Evolutionary conservation across 257 asterid species (phyloP).

Genomic region (Solanum clarkiae): DNA sequence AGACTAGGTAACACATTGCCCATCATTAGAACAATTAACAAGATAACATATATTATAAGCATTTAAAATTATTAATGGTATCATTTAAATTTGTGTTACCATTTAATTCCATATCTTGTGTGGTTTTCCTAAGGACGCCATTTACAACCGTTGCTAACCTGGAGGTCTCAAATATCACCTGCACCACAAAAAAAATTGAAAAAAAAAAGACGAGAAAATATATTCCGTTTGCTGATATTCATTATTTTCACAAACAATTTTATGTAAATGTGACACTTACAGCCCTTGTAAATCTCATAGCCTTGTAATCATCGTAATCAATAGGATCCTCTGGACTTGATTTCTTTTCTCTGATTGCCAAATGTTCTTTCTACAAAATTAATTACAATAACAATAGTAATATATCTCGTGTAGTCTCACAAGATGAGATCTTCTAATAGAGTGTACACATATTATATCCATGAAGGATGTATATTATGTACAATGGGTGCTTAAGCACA

Average conservation of each 20-base stretch:
- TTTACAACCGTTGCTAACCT: constrained; percentile 59
- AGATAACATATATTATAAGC: neutral
- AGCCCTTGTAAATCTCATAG: constrained; percentile 65
- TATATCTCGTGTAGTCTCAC: neutral
- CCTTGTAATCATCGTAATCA: constrained; percentile 47
- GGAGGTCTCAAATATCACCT: constrained; percentile 55
- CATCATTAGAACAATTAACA: neutral
- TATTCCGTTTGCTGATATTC: neutral
- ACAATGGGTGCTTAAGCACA: no score
- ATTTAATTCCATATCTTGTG: constrained; percentile 38
- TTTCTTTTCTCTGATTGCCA: constrained; percentile 30
- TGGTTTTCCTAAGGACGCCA: constrained; percentile 60
- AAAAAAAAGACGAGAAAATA: neutral
- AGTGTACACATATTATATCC: neutral
- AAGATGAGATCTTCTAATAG: neutral
- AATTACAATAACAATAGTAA: neutral
- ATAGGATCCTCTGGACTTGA: constrained; percentile 21
- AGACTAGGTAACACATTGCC: neutral
- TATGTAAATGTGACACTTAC: constrained; percentile 22
- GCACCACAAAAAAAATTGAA: neutral
- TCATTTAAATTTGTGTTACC: constrained; percentile 22
- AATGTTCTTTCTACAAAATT: constrained; percentile 52
- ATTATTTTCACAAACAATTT: neutral
- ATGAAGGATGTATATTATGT: no score
- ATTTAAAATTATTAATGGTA: neutral